These are phyloP conservation scores for Waltergamsia citrina DNA, from an alignment of 2,329 filamentous ascomycete species.

Conservation along the genomic window DNA sequence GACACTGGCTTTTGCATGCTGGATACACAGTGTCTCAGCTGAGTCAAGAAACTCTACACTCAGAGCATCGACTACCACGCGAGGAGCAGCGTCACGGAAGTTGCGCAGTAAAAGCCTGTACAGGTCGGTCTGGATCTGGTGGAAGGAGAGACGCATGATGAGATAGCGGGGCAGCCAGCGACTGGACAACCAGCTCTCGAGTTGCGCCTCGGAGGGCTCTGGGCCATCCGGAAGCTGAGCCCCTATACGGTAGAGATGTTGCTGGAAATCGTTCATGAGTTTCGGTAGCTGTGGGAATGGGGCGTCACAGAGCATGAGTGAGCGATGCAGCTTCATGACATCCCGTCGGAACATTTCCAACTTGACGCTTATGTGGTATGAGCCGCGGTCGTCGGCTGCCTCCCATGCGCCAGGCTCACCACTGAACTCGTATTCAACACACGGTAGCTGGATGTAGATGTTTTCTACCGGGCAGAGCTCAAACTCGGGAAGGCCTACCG, in stretches of 20 bases:
- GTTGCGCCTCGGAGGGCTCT: constrained; percentile 2
- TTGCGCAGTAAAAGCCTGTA: constrained; percentile 31
- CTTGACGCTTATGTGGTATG: constrained; percentile 11
- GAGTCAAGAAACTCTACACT: constrained; percentile 22
- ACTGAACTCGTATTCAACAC: constrained; percentile 17
- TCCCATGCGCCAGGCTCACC: constrained; percentile 2
- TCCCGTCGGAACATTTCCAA: constrained; percentile 12
- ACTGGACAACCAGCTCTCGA: neutral
- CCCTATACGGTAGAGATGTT: constrained; percentile 4
- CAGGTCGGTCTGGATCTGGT: constrained; percentile 32
- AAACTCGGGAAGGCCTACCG: constrained; percentile 29
- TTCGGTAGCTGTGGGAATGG: constrained; percentile 6
- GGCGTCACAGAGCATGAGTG: constrained; percentile 3
- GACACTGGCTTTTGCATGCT: constrained; percentile 27
- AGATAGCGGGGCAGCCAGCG: constrained; percentile 10
- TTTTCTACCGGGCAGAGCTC: constrained; percentile 27
- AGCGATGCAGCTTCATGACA: constrained; percentile 13
- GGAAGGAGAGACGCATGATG: constrained; percentile 15
- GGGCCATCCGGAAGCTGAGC: constrained; percentile 3
- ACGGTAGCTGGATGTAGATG: constrained; percentile 21
- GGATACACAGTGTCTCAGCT: constrained; percentile 25
- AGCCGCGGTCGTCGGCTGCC: constrained; percentile 6
- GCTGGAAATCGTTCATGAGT: constrained; percentile 8
- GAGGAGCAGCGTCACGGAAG: constrained; percentile 28
- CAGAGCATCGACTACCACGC: constrained; percentile 14